These are phyloP conservation scores for Suhomyces kilbournensis DNA, from an alignment of 805 yeast species.

Conservation along the genomic window DNA sequence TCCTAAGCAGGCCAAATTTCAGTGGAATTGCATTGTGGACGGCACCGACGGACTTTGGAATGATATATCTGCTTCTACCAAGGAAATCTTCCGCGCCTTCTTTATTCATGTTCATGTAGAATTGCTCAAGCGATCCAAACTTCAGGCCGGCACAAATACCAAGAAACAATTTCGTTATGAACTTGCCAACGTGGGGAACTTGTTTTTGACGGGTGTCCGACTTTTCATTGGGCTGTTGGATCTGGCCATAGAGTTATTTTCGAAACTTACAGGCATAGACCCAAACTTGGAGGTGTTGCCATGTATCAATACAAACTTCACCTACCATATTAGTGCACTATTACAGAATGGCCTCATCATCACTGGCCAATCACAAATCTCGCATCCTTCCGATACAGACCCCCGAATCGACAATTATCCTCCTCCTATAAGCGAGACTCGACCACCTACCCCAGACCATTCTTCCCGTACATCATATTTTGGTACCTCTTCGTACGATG, in stretches of 20 bases:
- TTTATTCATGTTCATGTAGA: constrained; percentile 78
- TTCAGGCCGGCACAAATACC: constrained; percentile 26
- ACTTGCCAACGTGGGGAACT: constrained; percentile 80
- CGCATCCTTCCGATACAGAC: constrained; percentile 63
- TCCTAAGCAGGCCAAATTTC: constrained; percentile 51
- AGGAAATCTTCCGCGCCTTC: constrained; percentile 74
- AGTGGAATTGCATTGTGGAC: constrained; percentile 79
- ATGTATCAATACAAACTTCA: constrained; percentile 78
- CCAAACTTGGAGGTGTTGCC: constrained; percentile 61
- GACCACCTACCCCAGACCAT: constrained; percentile 17
- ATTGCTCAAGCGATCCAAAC: constrained; percentile 62
- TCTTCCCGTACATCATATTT: constrained; percentile 2
- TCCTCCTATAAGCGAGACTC: constrained; percentile 15
- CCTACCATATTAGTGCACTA: constrained; percentile 80
- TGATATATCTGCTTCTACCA: constrained; percentile 53
- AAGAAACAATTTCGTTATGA: constrained; percentile 65
- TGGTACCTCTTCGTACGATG: constrained; percentile 7
- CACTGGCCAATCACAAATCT: constrained; percentile 90
- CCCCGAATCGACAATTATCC: constrained; percentile 18
- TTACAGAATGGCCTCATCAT: constrained; percentile 67
- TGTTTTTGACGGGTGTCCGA: constrained; percentile 78
- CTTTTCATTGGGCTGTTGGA: constrained; percentile 82
- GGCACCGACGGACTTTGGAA: constrained; percentile 74
- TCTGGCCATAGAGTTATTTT: constrained; percentile 73
- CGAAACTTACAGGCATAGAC: constrained; percentile 61